These are phyloP conservation scores for Cladosporium sp. DNA, from an alignment of 2,329 filamentous ascomycete species.

Conservation along the genomic window DNA sequence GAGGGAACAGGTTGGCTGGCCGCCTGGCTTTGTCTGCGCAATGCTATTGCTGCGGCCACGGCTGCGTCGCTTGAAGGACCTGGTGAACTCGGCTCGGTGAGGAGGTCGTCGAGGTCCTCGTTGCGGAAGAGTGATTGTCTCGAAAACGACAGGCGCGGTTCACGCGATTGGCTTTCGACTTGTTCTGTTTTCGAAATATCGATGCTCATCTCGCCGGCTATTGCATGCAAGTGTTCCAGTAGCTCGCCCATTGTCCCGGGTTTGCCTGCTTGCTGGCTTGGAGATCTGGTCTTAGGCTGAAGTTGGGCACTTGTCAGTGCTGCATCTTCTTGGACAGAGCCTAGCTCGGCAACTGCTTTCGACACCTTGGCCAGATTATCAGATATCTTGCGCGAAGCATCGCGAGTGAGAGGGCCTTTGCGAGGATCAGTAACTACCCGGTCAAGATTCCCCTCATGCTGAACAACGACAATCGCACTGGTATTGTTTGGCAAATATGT, in stretches of 20 bases:
- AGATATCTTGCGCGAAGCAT: conserved; percentile 1
- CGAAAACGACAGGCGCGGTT: not conserved
- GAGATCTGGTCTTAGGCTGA: not conserved
- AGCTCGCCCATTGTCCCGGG: not conserved
- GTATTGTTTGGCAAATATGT: not conserved
- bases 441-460: conserved; percentile 13
- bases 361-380: conserved; percentile 9
- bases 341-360: conserved; percentile 17
- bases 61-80: not conserved
- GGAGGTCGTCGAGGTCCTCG: not conserved
- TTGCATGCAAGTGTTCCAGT: not conserved
- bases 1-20: not conserved
- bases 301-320: not conserved
- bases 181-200: not conserved
- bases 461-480: conserved; percentile 4
- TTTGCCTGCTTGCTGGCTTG: not conserved
- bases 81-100: conserved; percentile 1
- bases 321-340: conserved; percentile 21
- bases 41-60: not conserved
- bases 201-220: conserved; percentile 4
- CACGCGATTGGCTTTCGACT: not conserved
- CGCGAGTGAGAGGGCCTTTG: conserved; percentile 14
- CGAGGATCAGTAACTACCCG: conserved; percentile 15
- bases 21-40: not conserved
- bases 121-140: not conserved